phyloP scores from a whole-genome alignment of 2,329 filamentous ascomycete genomes.

The Alternaria triticimaculans region DNA sequence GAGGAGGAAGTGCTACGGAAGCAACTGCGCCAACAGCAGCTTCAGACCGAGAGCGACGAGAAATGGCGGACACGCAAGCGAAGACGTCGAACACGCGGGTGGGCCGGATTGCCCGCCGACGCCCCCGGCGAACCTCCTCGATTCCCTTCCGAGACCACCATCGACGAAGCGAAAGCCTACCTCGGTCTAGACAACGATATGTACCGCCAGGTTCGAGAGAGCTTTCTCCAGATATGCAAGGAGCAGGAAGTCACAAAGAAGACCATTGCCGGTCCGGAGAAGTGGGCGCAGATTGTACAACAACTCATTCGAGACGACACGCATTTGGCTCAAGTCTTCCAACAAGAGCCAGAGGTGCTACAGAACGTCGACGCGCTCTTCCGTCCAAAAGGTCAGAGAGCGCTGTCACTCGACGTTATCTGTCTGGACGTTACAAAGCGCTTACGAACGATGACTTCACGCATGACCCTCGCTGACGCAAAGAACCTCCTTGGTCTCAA shows the following conservation, averaged over 20 bases:
- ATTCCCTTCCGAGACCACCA: constrained; percentile 82
- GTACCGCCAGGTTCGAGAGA: constrained; percentile 70
- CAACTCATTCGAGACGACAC: constrained; percentile 68
- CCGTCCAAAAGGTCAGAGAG: constrained; percentile 61
- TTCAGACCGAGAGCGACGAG: constrained; percentile 67
- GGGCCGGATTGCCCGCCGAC: constrained; percentile 71
- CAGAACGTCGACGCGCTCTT: constrained; percentile 42
- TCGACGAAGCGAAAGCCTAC: constrained; percentile 77
- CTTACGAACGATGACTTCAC: constrained; percentile 68
- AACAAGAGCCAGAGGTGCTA: constrained; percentile 61
- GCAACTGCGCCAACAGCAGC: constrained; percentile 40
- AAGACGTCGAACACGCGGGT: constrained; percentile 71
- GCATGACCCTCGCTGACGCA: constrained; percentile 76
- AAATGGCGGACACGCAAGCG: constrained; percentile 70
- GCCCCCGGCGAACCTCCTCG: constrained; percentile 71
- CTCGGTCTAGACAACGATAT: constrained; percentile 67
- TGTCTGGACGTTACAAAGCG: constrained; percentile 83
- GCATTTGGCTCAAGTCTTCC: constrained; percentile 69
- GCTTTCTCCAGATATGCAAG: constrained; percentile 74
- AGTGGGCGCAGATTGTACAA: constrained; percentile 75
- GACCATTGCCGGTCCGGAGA: constrained; percentile 73
- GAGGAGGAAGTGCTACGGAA: constrained; percentile 34
- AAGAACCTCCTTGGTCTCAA: constrained; percentile 75
- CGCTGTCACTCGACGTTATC: constrained; percentile 76
- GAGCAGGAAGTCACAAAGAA: constrained; percentile 75